Evolutionary conservation across 23 red algal species (phyloP).

Genomic region (Chondrus crispus): DNA sequence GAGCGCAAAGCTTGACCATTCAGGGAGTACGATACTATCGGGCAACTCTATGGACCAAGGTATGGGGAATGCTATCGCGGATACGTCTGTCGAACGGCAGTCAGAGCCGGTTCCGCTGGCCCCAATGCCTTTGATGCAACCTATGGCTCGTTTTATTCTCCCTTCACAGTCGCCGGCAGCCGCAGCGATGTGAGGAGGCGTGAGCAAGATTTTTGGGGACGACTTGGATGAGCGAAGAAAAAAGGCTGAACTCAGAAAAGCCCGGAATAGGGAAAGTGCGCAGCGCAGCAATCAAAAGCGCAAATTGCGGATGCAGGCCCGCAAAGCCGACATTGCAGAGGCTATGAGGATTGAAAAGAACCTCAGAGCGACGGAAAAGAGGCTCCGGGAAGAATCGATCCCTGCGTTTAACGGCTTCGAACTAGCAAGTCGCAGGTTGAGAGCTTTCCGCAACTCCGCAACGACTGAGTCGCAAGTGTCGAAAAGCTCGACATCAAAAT

Average conservation of each 20-base stretch:
- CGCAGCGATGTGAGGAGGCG: too few relatives aligned
- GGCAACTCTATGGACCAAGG: too few relatives aligned
- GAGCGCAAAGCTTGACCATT: too few relatives aligned
- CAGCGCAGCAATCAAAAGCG: conserved; percentile 34
- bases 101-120: too few relatives aligned
- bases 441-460: not conserved
- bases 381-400: conserved; percentile 8
- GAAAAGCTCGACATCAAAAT: conserved; percentile 84
- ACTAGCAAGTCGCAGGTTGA: too few relatives aligned
- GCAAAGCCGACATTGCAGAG: conserved; percentile 7
- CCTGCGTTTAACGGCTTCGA: too few relatives aligned
- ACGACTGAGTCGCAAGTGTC: conserved; percentile 82
- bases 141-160: too few relatives aligned
- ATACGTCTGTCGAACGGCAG: too few relatives aligned
- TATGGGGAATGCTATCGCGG: too few relatives aligned
- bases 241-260: conserved; percentile 42
- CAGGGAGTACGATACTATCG: too few relatives aligned
- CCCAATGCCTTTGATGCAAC: too few relatives aligned
- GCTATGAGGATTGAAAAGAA: not conserved
- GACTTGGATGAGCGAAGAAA: not conserved
- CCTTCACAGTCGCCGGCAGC: too few relatives aligned
- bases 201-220: not conserved
- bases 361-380: not conserved
- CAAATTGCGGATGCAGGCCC: conserved; percentile 8
- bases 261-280: conserved; percentile 38